Base-by-base conservation (phyloP, 805 yeast species). In the Wickerhamiella slavikovae region DNA sequence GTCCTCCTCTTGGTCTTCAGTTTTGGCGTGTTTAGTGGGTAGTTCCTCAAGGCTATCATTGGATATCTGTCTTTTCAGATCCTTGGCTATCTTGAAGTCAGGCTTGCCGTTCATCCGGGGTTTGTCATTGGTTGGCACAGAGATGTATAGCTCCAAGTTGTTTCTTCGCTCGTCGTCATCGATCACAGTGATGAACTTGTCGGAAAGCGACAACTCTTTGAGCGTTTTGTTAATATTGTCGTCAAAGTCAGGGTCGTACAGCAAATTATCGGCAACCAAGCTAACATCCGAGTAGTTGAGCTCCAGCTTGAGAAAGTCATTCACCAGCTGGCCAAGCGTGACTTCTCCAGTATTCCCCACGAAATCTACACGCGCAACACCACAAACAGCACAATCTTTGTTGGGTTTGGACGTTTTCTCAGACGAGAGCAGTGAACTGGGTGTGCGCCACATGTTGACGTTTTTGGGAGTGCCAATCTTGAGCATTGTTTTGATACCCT, bases 191-290 rank as follows among this genome's bases (percentile, higher is more conserved):
- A 89, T 23, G 14, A 72, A 57, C 14, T 69, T 62, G n/a, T 85
- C 89, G 29, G 57, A 52, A 17, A 82, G 54, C 7, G 75, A 74
- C 11, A 73, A 48, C 1, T 64, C 66, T 1, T 37, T 33, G 12
- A 89, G 51, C 1, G 58, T 47, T 20, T 54, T 57, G 0, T 53
- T 55, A 9, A 59, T 41, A 43, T 85, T 72, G 43, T 83, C 96
- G 29, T 79, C 93, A 48, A 78, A 82, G 44, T 85, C 98, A 33
- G 61, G 61, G 51, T 89, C 98, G 41, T 78, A 79, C 6, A 89
- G 47, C 35, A 89, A 58, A 38, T 64, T 62, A 22, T 72, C 74
- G 16, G 71, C 55, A 14, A 74, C 62, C 5, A 77, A 44, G 22
- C 64, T 40, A 27, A 62, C 60, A 5, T 74, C 70, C 5, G 44